Conservation (phyloP, 257 asterid genomes). For the Solanum pinnatisectum region DNA sequence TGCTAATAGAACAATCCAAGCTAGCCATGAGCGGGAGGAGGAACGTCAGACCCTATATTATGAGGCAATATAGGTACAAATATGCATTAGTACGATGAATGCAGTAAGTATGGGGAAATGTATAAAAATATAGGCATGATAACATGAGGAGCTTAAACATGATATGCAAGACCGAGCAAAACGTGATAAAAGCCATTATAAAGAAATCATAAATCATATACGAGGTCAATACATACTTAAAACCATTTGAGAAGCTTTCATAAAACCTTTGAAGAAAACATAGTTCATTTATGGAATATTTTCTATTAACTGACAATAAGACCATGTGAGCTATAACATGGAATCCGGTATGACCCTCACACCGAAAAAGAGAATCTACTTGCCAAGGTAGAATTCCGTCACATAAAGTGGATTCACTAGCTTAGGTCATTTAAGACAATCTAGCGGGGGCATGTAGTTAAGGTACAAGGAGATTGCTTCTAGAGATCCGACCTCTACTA, state of each 20-base stretch:
- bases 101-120: neutral
- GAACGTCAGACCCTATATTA: neutral
- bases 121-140: neutral
- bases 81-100: neutral
- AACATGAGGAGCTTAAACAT: neutral
- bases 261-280: neutral
- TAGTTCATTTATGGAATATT: neutral
- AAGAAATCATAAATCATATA: neutral
- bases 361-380: neutral
- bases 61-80: neutral
- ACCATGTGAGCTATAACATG: neutral
- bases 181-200: too few species aligned
- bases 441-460: neutral
- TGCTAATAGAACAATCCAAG: neutral
- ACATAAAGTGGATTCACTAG: neutral
- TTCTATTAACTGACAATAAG: neutral
- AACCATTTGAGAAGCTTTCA: neutral
- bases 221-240: neutral
- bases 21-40: neutral
- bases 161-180: neutral
- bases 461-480: too few species aligned
- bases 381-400: neutral
- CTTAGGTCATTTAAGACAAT: neutral
- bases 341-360: neutral
- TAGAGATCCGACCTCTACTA: too few species aligned